Conservation (phyloP, 805 yeast genomes). For the Clavispora asparagi region DNA sequence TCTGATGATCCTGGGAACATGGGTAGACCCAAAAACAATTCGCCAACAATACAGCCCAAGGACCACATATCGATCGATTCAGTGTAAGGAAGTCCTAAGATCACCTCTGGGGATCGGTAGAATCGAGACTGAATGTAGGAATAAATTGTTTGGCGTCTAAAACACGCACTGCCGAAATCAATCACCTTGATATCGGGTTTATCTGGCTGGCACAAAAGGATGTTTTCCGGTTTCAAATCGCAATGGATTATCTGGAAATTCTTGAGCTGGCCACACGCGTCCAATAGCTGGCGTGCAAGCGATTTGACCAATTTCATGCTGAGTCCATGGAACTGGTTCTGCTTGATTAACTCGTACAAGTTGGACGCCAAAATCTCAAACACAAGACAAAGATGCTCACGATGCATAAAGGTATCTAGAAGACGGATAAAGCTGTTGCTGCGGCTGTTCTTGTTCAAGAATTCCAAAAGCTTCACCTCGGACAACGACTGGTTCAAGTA, state of each 20-base stretch:
- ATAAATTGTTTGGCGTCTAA: slow-evolving; percentile 81
- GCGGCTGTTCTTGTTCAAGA: slow-evolving; percentile 62
- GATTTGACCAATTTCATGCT: slow-evolving; percentile 72
- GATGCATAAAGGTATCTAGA: slow-evolving; percentile 86
- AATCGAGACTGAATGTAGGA: slow-evolving; percentile 91
- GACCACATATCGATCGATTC: slow-evolving; percentile 98
- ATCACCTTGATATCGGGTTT: slow-evolving; percentile 85
- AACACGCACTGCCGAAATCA: slow-evolving; percentile 95
- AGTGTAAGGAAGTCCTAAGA: slow-evolving; percentile 86
- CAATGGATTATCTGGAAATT: slow-evolving; percentile 87
- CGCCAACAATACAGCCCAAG: slow-evolving; percentile 87
- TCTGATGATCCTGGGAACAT: slow-evolving; percentile 93
- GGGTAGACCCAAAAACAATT: slow-evolving; percentile 85
- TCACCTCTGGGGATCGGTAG: slow-evolving; percentile 92
- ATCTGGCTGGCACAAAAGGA: slow-evolving; percentile 72
- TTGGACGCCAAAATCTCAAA: slow-evolving; percentile 87
- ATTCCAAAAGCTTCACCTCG: slow-evolving; percentile 83
- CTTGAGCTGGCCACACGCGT: slow-evolving; percentile 74
- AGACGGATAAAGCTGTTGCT: slow-evolving; percentile 72
- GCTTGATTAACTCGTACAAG: slow-evolving; percentile 83
- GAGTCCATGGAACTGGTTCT: slow-evolving; percentile 89
- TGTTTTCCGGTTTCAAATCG: slow-evolving; percentile 95
- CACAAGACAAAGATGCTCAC: slow-evolving; percentile 87
- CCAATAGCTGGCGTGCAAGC: slow-evolving; percentile 76
- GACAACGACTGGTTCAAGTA: slow-evolving; percentile 86